Evolutionary conservation across 495 filamentous ascomycete species (phyloP).

Genomic region (Cryomyces antarcticus): DNA sequence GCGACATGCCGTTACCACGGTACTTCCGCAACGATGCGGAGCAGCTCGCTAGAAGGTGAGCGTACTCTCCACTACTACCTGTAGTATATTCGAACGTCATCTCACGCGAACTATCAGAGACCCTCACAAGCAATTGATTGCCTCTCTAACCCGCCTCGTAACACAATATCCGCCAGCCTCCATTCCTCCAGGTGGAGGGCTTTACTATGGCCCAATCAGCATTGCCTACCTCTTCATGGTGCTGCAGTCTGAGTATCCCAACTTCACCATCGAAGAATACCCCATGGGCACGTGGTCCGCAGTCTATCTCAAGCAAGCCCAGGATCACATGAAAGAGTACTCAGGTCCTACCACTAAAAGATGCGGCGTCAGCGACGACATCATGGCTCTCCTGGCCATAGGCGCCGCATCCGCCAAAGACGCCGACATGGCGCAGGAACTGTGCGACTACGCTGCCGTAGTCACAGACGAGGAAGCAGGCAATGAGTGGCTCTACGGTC

Average conservation of each 20-base stretch:
- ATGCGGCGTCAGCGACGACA: conserved; percentile 37
- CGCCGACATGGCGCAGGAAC: conserved; percentile 18
- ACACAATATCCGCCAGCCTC: conserved; percentile 16
- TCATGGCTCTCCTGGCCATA: conserved; percentile 31
- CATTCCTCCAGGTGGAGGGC: conserved; percentile 22
- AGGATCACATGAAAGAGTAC: conserved; percentile 25
- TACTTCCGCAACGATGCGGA: no score
- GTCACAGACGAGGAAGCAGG: conserved; percentile 13
- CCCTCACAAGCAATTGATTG: conserved; percentile 21
- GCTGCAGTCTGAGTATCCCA: conserved; percentile 26
- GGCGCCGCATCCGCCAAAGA: conserved; percentile 27
- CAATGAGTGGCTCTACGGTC: conserved; percentile 38
- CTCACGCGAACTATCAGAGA: conserved; percentile 10
- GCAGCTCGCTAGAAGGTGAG: no score
- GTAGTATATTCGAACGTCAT: conserved; percentile 9
- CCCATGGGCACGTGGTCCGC: conserved; percentile 25
- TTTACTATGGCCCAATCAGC: conserved; percentile 38
- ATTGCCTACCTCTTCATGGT: conserved; percentile 37
- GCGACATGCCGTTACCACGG: no score
- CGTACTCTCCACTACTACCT: no score
- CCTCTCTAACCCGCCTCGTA: conserved; percentile 22
- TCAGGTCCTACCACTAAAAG: conserved; percentile 17
- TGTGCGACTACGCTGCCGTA: conserved; percentile 22
- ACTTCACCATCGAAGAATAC: conserved; percentile 24
- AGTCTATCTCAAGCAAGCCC: conserved; percentile 20